Evolutionary conservation across 257 asterid genomes (phyloP).

Genomic region (Euphrasia confusa): DNA sequence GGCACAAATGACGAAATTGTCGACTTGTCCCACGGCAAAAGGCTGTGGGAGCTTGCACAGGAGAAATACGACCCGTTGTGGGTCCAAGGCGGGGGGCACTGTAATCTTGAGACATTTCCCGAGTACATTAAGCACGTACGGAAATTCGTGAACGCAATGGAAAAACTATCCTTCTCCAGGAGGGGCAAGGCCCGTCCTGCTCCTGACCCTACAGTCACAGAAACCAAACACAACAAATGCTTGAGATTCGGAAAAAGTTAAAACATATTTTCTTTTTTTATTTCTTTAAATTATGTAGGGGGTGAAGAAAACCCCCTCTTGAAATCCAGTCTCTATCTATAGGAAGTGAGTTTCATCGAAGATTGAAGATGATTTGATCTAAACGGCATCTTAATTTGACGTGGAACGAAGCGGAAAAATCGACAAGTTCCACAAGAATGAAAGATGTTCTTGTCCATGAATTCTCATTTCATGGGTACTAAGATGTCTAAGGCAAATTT

Average conservation of each 20-base stretch:
- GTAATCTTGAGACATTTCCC: constrained; percentile 91
- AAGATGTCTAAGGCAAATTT: constrained; percentile 24
- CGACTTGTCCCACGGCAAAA: constrained; percentile 87
- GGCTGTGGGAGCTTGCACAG: constrained; percentile 89
- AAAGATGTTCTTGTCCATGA: background rate
- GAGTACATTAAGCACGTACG: constrained; percentile 83
- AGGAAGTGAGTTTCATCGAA: background rate
- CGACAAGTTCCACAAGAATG: background rate
- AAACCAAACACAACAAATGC: constrained; percentile 68
- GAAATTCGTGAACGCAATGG: constrained; percentile 81
- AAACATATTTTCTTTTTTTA: background rate
- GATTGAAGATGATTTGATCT: constrained; percentile 16
- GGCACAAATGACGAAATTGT: constrained; percentile 90
- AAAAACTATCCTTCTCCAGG: constrained; percentile 70
- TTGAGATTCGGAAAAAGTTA: constrained; percentile 65
- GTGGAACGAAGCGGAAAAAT: background rate
- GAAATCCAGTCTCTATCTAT: constrained; percentile 5
- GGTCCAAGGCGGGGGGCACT: constrained; percentile 98
- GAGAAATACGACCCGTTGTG: constrained; percentile 95
- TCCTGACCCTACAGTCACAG: constrained; percentile 37
- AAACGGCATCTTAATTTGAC: constrained; percentile 1
- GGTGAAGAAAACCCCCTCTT: constrained; percentile 6
- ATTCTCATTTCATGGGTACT: constrained; percentile 22
- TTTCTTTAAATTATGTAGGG: constrained; percentile 13
- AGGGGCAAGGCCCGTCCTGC: constrained; percentile 35